Evolutionary conservation across 768 basidiomycete genomes (phyloP), one percentile per base, ranked within the genome.

Genomic region (Holtermannia corniformis): DNA sequence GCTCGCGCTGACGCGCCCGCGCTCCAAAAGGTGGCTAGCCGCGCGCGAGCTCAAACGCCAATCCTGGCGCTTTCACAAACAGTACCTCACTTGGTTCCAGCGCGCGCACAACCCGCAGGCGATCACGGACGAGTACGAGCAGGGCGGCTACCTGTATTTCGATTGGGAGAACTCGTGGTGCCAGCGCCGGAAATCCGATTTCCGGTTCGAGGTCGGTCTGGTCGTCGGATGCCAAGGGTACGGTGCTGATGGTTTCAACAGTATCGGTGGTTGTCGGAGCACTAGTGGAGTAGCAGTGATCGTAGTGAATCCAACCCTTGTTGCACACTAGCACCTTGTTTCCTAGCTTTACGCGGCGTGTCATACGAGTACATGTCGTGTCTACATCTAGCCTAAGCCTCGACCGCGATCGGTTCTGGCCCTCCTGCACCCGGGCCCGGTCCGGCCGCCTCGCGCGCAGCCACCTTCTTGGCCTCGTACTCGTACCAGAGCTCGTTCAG

Each of bases 121-220:
- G 1, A 96, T 99, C 71, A 99, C 95, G 49, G 93, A 97, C 63
- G 93, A 97, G 71, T 99, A 96, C 72, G 95, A 99, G 74, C 92
- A 97, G 75, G 95, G 95, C 13, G 90, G 95, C 13, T 99, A 99
- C 73, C 87, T 95, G 27, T 99, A 99, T 78, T 96, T 97, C 72
- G 93, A 96, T 74, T 96, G 92, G 92, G 92, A 96, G 72, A 89
- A 89, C 47, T 88, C 87, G 58, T 99, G 93, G 95, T 95, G 91
- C 72, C 90, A 93, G 71, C 80, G 93, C 69, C 89, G 91, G 77
- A 99, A 99, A 79, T 84, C 85, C 68, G 92, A 97, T 72, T 99
- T 97, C 79, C 83, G 90, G 22, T 97, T 69, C 49, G 68, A 68
- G 60, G 62, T 63, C 56, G 54, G 62, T 63, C 12, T 12, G 7